Conservation (phyloP, 495 filamentous ascomycete species). For the Entonaema liquescens region DNA sequence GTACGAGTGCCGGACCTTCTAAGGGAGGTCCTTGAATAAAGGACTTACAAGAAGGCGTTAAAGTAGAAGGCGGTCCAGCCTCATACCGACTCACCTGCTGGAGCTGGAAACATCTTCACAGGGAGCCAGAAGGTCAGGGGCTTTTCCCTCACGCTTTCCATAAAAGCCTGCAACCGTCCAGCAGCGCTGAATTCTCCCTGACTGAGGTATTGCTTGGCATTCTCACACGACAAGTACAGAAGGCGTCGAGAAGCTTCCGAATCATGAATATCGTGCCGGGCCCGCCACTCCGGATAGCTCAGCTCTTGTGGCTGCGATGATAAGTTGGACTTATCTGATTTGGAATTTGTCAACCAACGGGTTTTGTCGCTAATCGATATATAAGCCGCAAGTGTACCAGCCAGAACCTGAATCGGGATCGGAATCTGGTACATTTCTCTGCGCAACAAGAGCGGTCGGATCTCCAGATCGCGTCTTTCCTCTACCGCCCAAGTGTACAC, state of each 20-base stretch:
- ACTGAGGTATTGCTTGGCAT: neutral
- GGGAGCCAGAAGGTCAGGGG: no score
- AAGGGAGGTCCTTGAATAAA: neutral
- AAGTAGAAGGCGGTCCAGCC: neutral
- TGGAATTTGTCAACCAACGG: neutral
- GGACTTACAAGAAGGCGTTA: neutral
- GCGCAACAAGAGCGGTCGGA: neutral
- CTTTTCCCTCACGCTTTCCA: neutral
- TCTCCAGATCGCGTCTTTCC: neutral
- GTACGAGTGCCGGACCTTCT: no score
- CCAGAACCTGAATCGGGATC: neutral
- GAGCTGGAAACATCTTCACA: no score
- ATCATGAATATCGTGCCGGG: neutral
- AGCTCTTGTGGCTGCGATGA: neutral
- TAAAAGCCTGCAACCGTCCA: neutral
- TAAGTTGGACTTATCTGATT: neutral
- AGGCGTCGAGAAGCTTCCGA: neutral
- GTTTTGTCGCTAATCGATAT: neutral
- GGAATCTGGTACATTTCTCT: neutral
- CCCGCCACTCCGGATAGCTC: neutral
- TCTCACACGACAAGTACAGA: neutral
- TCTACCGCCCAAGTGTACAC: neutral
- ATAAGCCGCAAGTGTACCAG: neutral
- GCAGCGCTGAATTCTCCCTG: neutral
- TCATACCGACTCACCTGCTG: neutral